Base-by-base conservation (phyloP, 768 basidiomycete species). In the Suillus sp. region DNA sequence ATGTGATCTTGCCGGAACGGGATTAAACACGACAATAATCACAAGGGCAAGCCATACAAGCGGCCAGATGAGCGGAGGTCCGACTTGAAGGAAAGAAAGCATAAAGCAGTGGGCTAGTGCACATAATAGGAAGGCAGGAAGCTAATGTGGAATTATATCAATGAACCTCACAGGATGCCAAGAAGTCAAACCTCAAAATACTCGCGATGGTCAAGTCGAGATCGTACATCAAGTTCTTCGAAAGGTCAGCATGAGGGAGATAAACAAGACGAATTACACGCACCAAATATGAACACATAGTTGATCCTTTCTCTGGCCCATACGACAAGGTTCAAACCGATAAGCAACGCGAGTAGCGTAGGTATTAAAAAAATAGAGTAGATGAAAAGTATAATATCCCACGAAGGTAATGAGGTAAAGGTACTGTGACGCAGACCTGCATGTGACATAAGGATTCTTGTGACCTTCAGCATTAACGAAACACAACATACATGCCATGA, bases 241-340 rank as follows among this genome's bases (percentile, higher is more conserved):
- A 65, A 37, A 42, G 61, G 54, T 45, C 30, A 30, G 16, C 27
- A 14, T 16, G 3, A 11, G 45, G 25, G 27, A 58, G 57, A 42
- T 18, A 11, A 14, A 16, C 25, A 45, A 25, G 20, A 18, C 35
- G 9, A 13, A 32, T 34, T 9, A 25, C 18, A 68, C 83, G 43
- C 63, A 91, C 91, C 91, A 69, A 96, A 92, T 40, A 96, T 92
- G 73, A 98, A 96, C n/a, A 88, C 84, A 69, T 95, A 96, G 72
- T 98, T 99, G 68, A 99, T 94, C 53, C 91, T 82, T 6, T 88
- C 79, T 5, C 77, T 75, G 0, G 85, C 80, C 90, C 92, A 99
- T 0, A 89, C 90, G 25, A 88, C 67, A 5, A 99, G 66, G 72
- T 99, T 98, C n/a, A 91, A 62, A 30, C 93, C 91, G 60, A 99